Base-by-base conservation (phyloP, 2,329 filamentous ascomycete species). In the Pyrenochaeta sp. region DNA sequence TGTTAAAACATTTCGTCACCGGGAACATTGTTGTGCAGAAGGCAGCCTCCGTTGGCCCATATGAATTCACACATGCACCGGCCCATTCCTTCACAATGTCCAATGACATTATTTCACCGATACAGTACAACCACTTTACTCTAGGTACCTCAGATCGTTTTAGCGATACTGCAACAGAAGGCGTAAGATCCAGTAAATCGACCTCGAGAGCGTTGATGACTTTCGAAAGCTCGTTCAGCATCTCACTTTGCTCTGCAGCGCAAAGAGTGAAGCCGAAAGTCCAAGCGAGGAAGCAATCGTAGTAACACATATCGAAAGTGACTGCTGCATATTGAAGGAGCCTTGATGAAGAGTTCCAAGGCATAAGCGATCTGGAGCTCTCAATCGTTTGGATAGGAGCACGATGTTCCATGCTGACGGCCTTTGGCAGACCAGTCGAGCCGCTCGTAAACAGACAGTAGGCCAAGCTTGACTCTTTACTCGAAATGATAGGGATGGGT, bases 301-400 rank as follows among this genome's bases (percentile, higher is more conserved):
- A 81, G 58, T 81, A 81, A 56, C 79, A 81, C 79, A 81, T 81
- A 56, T 81, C 79, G 55, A 80, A 80, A 8, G 77, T 79, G 4
- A 69, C 72, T 10, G 78, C 78, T 32, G 79, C 79, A 57, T 80
- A 81, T 56, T 81, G 79, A 10, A 81, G 61, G 8, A 81, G 66
- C 37, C 77, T 70, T 13, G 78, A 79, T 22, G 69, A 61, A 24
- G 62, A 34, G 9, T 61, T 69, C 79, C 79, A 81, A 9, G 79
- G 79, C n/a, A 81, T 67, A 7, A 78, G 52, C 1, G 64, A 53
- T 51, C 71, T 68, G 2, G 79, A 80, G 47, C 73, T 77, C 42
- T 75, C 71, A 37, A 81, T 72, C 0, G 79, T 81, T 39, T 80
- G 78, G 1, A 80, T 65, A 7, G 78, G 78, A 49, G 76, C 71